Evolutionary conservation across 305 asterid genomes (phyloP).

Genomic region (Fraxinus latifolia): DNA sequence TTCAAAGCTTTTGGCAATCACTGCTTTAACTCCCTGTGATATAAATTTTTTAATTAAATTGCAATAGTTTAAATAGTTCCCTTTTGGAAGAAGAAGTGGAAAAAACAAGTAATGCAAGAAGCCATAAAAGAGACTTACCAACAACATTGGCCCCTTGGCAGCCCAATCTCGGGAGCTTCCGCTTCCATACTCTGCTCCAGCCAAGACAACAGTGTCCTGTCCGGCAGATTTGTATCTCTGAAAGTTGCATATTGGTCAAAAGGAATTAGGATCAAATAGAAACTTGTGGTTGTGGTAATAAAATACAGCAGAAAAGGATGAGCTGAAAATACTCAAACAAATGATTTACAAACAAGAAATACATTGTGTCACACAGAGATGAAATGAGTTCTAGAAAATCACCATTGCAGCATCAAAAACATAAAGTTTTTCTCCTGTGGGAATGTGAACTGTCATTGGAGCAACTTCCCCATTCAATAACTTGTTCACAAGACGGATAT

Average conservation of each 20-base stretch:
- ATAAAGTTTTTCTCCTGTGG: constrained; percentile 74
- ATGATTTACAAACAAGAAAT: background rate
- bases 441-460: constrained; percentile 82
- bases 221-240: constrained; percentile 87
- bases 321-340: background rate
- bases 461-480: constrained; percentile 91
- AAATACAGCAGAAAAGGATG: background rate
- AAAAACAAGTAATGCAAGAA: constrained; percentile 6
- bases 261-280: background rate
- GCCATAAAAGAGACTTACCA: constrained; percentile 43
- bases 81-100: background rate
- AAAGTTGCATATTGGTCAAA: constrained; percentile 20
- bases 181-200: constrained; percentile 98
- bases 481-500: constrained; percentile 87
- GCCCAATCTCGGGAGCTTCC: constrained; percentile 99
- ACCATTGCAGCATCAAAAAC: constrained; percentile 96
- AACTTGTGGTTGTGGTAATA: background rate
- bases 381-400: constrained; percentile 1
- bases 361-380: background rate
- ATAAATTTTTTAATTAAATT: background rate
- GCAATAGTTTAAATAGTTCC: background rate
- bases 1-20: constrained; percentile 88
- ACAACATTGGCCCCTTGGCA: constrained; percentile 92
- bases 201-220: constrained; percentile 77
- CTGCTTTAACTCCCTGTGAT: constrained; percentile 88